These are phyloP conservation scores for Nakaseomyces nivariensis DNA, from an alignment of 1,139 yeast genomes.

Conservation along the genomic window DNA sequence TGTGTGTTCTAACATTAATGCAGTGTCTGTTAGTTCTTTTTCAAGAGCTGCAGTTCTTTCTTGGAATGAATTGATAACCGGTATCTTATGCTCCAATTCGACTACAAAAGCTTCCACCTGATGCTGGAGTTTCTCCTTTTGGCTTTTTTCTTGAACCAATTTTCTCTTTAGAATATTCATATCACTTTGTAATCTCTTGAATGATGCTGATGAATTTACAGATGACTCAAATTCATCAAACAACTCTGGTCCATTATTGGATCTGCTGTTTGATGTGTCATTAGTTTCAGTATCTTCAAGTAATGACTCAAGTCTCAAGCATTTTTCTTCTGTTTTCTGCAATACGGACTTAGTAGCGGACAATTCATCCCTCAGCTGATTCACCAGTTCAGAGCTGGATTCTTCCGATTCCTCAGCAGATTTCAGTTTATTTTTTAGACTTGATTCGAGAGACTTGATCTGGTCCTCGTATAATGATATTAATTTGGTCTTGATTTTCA, in stretches of 20 bases:
- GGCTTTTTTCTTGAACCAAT: constrained; percentile 57
- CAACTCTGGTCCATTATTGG: constrained; percentile 15
- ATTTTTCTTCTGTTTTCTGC: constrained; percentile 38
- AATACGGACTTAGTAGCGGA: constrained; percentile 38
- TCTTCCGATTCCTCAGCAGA: constrained; percentile 6
- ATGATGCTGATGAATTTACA: constrained; percentile 28
- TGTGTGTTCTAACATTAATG: constrained; percentile 39
- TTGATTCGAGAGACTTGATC: constrained; percentile 31
- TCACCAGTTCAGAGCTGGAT: constrained; percentile 33
- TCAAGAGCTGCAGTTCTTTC: constrained; percentile 42
- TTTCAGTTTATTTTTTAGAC: constrained; percentile 20
- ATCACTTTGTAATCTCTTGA: constrained; percentile 40
- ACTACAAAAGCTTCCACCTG: constrained; percentile 63
- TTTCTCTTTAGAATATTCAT: constrained; percentile 56
- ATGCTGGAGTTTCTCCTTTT: constrained; percentile 58
- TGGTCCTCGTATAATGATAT: constrained; percentile 50
- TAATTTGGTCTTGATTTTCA: constrained; percentile 53
- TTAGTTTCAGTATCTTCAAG: constrained; percentile 37
- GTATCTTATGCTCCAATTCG: constrained; percentile 75
- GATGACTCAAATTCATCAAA: constrained; percentile 7
- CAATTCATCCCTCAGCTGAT: constrained; percentile 16
- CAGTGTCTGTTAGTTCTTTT: constrained; percentile 40
- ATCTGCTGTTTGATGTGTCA: not conserved
- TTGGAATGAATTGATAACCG: constrained; percentile 61
- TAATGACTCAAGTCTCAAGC: constrained; percentile 36